Conservation (phyloP, 1,284 basidiomycete species). For the Stereum hirsutum region DNA sequence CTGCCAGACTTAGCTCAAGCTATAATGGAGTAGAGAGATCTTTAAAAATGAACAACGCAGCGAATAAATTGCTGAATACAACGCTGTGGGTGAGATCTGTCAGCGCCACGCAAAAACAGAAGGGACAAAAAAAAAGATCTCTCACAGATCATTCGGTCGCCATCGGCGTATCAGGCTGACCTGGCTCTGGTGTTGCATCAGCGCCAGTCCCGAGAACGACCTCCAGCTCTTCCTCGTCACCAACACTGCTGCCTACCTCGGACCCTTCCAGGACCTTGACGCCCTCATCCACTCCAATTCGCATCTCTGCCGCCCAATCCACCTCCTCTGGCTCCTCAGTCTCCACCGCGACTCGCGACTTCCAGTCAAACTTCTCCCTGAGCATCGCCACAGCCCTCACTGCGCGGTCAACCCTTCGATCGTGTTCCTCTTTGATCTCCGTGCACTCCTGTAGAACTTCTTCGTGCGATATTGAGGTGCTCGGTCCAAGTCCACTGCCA, state of each 20-base stretch:
- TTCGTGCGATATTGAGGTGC: too few relatives aligned
- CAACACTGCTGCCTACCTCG: constrained; percentile 22
- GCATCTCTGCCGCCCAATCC: constrained; percentile 26
- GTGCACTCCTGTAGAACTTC: constrained; percentile 59
- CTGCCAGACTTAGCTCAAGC: too few relatives aligned
- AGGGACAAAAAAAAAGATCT: too few relatives aligned
- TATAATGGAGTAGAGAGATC: too few relatives aligned
- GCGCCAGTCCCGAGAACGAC: constrained; percentile 20
- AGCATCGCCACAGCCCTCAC: constrained; percentile 64
- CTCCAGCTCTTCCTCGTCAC: constrained; percentile 30
- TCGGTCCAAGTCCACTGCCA: constrained; percentile 14
- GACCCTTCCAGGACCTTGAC: constrained; percentile 20
- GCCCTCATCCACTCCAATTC: constrained; percentile 10
- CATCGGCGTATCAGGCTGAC: constrained; percentile 10
- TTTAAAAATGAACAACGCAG: too few relatives aligned
- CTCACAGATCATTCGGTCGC: constrained; percentile 2
- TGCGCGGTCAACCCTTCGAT: constrained; percentile 61
- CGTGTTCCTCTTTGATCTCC: constrained; percentile 57
- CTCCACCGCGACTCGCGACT: constrained; percentile 63
- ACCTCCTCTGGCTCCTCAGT: constrained; percentile 72
- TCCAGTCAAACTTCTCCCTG: constrained; percentile 71
- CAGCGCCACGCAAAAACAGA: too few relatives aligned
- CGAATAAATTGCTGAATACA: too few relatives aligned
- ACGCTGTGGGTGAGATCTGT: too few relatives aligned
- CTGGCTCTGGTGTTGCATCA: constrained; percentile 9